Percentiles rank a stretch among this genome's conserved stretches.
Evolutionary conservation across 768 basidiomycete genomes (phyloP).

Genomic region (Trametes coccinea): DNA sequence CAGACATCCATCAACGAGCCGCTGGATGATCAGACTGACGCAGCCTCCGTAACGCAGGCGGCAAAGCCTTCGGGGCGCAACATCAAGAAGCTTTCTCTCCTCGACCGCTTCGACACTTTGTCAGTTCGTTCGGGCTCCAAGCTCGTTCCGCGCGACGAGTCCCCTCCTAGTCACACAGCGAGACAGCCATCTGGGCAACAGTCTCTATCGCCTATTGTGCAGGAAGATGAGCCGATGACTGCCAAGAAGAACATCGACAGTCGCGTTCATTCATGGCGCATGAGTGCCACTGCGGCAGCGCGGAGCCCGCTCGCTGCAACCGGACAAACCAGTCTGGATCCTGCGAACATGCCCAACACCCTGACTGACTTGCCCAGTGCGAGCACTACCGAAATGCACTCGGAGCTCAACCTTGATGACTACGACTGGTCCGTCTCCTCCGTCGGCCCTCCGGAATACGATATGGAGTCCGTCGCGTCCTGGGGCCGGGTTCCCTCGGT

Average conservation of each 20-base stretch:
- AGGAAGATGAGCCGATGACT: constrained; percentile 58
- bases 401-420: constrained; percentile 60
- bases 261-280: constrained; percentile 69
- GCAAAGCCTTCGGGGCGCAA: constrained; percentile 39
- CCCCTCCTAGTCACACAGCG: constrained; percentile 33
- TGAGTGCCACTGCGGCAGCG: constrained; percentile 47
- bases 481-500: constrained; percentile 50
- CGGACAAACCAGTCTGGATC: constrained; percentile 52
- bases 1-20: constrained; percentile 48
- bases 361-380: constrained; percentile 34
- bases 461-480: constrained; percentile 40
- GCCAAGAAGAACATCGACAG: constrained; percentile 50
- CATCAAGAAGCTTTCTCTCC: constrained; percentile 66
- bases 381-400: constrained; percentile 23
- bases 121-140: constrained; percentile 37
- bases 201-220: constrained; percentile 59
- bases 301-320: constrained; percentile 44
- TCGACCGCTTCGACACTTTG: constrained; percentile 58
- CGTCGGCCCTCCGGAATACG: constrained; percentile 52
- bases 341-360: constrained; percentile 51
- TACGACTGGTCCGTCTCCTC: constrained; percentile 73
- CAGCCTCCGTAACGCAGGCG: constrained; percentile 28
- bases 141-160: constrained; percentile 26
- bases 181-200: constrained; percentile 25
- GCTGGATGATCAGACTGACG: constrained; percentile 38